Evolutionary conservation across 2,329 filamentous ascomycete species (phyloP).

Genomic region (Penicillium sp.): DNA sequence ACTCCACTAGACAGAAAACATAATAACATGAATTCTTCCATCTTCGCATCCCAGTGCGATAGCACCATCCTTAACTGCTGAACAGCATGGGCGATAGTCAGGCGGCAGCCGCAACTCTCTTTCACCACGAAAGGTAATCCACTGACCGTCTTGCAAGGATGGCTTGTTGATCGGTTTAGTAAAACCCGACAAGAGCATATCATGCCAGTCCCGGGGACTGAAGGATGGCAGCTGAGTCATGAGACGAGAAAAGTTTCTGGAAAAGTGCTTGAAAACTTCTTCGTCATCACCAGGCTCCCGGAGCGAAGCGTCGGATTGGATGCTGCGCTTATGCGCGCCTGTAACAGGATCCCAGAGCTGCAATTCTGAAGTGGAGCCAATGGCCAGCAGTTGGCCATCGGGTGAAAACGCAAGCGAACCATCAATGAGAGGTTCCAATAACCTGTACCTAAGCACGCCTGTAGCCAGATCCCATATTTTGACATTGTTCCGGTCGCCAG

Average conservation of each 20-base stretch:
- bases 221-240: slow-evolving; percentile 10
- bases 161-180: neutral
- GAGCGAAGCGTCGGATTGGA: too few relatives aligned
- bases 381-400: slow-evolving; percentile 23
- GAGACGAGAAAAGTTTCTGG: slow-evolving; percentile 4
- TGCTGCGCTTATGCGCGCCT: slow-evolving; percentile 11
- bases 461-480: too few relatives aligned
- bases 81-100: neutral
- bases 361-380: slow-evolving; percentile 6
- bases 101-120: slow-evolving; percentile 17
- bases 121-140: slow-evolving; percentile 13
- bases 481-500: too few relatives aligned
- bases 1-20: neutral
- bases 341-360: slow-evolving; percentile 19
- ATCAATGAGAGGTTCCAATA: too few relatives aligned
- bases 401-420: slow-evolving; percentile 27
- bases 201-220: slow-evolving; percentile 6
- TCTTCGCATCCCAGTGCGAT: slow-evolving; percentile 8
- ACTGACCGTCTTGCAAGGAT: slow-evolving; percentile 3
- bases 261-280: slow-evolving; percentile 2
- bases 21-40: slow-evolving; percentile 8
- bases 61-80: slow-evolving; percentile 8
- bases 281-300: neutral
- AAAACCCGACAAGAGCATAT: slow-evolving; percentile 5
- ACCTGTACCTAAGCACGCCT: too few relatives aligned